Conservation (phyloP, 352 stramenopile species). For the Hyaloperonospora arabidopsidis region DNA sequence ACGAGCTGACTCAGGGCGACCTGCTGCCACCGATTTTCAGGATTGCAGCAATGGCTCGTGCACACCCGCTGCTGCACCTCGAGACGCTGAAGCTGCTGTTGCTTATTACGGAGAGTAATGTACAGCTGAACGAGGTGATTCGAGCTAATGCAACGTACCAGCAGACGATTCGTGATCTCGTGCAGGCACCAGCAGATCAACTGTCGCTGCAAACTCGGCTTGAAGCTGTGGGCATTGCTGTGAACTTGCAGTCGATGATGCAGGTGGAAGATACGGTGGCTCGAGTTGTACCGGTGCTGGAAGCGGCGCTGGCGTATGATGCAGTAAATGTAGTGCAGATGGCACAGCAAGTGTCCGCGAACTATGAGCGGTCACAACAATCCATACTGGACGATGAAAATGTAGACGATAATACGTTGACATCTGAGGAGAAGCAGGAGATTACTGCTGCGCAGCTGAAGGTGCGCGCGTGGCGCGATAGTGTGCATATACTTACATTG, state of each 20-base stretch:
- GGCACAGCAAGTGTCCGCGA: slow-evolving; percentile 58
- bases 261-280: slow-evolving; percentile 60
- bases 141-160: slow-evolving; percentile 53
- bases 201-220: slow-evolving; percentile 43
- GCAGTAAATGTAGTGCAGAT: slow-evolving; percentile 65
- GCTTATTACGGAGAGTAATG: slow-evolving; percentile 76
- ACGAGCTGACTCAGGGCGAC: slow-evolving; percentile 72
- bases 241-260: slow-evolving; percentile 75
- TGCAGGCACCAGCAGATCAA: slow-evolving; percentile 51
- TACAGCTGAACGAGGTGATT: slow-evolving; percentile 65
- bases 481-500: slow-evolving; percentile 66
- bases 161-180: slow-evolving; percentile 52
- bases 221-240: slow-evolving; percentile 64
- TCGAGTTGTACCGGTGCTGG: slow-evolving; percentile 58
- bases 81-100: slow-evolving; percentile 79
- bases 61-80: slow-evolving; percentile 49
- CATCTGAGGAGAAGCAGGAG: slow-evolving; percentile 46
- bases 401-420: slow-evolving; percentile 56
- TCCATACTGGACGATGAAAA: slow-evolving; percentile 58
- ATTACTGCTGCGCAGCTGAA: slow-evolving; percentile 61
- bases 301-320: slow-evolving; percentile 72
- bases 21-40: slow-evolving; percentile 71
- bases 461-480: slow-evolving; percentile 71
- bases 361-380: slow-evolving; percentile 48
- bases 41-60: slow-evolving; percentile 44